Percentiles rank a stretch among this genome's conserved stretches.
phyloP scores from a whole-genome alignment of 1,284 basidiomycete species.

The Athelia sp. region DNA sequence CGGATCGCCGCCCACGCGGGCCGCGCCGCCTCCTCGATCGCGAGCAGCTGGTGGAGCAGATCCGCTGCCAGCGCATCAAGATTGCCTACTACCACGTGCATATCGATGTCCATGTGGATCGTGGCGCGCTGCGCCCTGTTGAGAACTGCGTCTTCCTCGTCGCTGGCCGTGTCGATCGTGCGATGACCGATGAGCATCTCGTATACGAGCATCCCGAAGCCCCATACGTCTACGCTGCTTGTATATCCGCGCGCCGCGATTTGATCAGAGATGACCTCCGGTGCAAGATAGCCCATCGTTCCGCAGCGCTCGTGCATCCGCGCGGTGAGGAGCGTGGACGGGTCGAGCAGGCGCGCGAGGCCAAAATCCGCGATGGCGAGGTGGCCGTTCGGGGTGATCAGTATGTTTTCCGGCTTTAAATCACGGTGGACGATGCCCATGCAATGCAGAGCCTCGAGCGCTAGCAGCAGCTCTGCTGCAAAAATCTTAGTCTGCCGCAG shows the following conservation, averaged over 20 bases:
- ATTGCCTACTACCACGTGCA: no score
- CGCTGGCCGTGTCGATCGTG: no score
- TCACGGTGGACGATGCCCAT: constrained; percentile 33
- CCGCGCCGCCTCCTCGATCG: no score
- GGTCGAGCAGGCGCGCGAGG: background rate
- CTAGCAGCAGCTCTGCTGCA: constrained; percentile 15
- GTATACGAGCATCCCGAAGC: background rate
- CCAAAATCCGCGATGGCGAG: constrained; percentile 8
- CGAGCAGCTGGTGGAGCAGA: no score
- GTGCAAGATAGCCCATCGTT: background rate
- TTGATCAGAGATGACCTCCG: background rate
- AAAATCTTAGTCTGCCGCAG: background rate
- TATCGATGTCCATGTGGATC: no score
- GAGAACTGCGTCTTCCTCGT: no score
- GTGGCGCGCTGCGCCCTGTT: no score
- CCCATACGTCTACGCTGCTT: background rate
- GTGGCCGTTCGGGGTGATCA: constrained; percentile 9
- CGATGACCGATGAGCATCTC: background rate
- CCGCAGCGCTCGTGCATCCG: background rate
- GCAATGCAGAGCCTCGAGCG: constrained; percentile 51
- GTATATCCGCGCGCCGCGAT: background rate
- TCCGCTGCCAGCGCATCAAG: no score
- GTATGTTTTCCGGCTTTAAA: constrained; percentile 15
- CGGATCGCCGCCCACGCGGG: no score
- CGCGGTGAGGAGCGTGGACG: background rate